Percentiles rank a stretch among this genome's conserved stretches.
phyloP scores from a whole-genome alignment of 805 yeast species.

The Barnettozyma sucrosica region DNA sequence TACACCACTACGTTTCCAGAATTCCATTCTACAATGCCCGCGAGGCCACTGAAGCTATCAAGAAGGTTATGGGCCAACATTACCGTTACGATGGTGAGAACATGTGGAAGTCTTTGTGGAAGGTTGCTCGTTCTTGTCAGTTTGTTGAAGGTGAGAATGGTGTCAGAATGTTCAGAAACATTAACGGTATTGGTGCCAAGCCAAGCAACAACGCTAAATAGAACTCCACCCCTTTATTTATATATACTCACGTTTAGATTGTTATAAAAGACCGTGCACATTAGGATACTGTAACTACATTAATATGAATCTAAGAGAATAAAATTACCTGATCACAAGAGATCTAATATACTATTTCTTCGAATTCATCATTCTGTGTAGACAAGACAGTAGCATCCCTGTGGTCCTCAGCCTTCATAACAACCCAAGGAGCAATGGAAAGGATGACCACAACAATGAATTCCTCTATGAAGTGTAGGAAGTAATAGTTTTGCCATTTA shows the following conservation, averaged over 20 bases:
- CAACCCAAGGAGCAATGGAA: constrained; percentile 1
- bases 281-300: background rate
- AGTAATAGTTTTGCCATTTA: constrained; percentile 4
- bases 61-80: constrained; percentile 80
- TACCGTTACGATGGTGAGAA: constrained; percentile 56
- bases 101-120: constrained; percentile 57
- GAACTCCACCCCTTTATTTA: background rate
- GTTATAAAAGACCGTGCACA: background rate
- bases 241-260: background rate
- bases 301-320: too few relatives aligned
- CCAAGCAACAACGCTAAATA: constrained; percentile 18
- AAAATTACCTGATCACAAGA: too few relatives aligned
- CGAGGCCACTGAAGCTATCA: constrained; percentile 70
- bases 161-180: constrained; percentile 61
- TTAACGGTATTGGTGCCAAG: constrained; percentile 38
- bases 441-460: background rate
- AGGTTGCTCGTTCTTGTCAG: constrained; percentile 57
- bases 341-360: too few relatives aligned
- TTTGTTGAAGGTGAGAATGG: constrained; percentile 66
- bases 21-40: constrained; percentile 85
- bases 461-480: constrained; percentile 4
- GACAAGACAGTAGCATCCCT: background rate
- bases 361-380: background rate
- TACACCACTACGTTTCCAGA: constrained; percentile 78
- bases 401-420: background rate